These are phyloP conservation scores for Debaryomyces psychrophilus DNA, from an alignment of 1,139 yeast genomes.

Conservation along the genomic window DNA sequence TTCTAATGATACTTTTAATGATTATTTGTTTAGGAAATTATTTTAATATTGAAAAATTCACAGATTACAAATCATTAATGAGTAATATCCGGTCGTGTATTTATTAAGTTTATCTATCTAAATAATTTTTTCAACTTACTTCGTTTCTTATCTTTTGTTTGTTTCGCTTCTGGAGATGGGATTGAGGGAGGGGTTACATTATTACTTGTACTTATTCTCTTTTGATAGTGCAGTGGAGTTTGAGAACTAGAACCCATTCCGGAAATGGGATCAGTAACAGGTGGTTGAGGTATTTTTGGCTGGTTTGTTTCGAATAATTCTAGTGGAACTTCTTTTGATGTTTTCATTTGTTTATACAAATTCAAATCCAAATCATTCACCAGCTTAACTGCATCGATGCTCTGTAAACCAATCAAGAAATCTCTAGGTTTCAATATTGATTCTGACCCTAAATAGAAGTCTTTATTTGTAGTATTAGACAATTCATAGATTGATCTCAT, in stretches of 20 bases:
- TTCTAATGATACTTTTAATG: not conserved
- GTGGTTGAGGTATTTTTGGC: constrained; percentile 3
- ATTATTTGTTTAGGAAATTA: not conserved
- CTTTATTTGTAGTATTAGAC: constrained; percentile 63
- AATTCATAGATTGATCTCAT: constrained; percentile 76
- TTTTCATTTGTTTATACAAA: constrained; percentile 28
- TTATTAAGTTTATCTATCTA: constrained; percentile 9
- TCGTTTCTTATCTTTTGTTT: constrained; percentile 14
- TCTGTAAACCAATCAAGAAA: constrained; percentile 49
- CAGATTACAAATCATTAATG: constrained; percentile 1
- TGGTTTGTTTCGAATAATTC: constrained; percentile 32
- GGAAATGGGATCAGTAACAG: not conserved
- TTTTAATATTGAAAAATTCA: not conserved
- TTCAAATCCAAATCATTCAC: constrained; percentile 38
- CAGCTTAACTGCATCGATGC: constrained; percentile 40
- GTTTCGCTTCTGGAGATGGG: not conserved
- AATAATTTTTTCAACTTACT: constrained; percentile 14
- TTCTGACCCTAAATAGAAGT: constrained; percentile 83
- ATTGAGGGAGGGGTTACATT: not conserved
- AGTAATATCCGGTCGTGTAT: constrained; percentile 2
- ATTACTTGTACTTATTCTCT: constrained; percentile 9
- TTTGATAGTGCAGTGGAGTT: constrained; percentile 15
- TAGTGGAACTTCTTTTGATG: constrained; percentile 37
- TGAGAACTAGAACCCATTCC: not conserved
- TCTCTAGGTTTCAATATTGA: constrained; percentile 69